Conservation (phyloP, 2,329 filamentous ascomycete genomes). For the Simplicillium sp. region DNA sequence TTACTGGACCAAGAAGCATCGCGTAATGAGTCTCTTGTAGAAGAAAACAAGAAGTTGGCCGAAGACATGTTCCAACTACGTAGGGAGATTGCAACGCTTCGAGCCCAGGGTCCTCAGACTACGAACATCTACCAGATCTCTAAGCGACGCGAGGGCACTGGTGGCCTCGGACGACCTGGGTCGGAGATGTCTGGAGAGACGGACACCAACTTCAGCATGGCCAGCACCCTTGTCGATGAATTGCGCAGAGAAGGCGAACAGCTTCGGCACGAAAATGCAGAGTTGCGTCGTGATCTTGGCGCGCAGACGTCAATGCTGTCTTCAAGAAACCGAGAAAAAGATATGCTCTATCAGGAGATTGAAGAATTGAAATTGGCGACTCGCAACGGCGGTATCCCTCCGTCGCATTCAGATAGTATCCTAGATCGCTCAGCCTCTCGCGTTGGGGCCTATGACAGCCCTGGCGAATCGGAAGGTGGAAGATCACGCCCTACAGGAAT, state of each 20-base stretch:
- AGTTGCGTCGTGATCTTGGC: constrained; percentile 82
- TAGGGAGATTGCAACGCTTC: constrained; percentile 38
- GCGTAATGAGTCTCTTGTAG: constrained; percentile 79
- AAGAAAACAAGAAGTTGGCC: constrained; percentile 74
- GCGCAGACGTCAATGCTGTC: constrained; percentile 97
- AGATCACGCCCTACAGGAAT: constrained; percentile 51
- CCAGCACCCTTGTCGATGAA: constrained; percentile 68
- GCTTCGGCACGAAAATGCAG: constrained; percentile 83
- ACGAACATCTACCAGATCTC: constrained; percentile 59
- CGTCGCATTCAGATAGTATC: constrained; percentile 74
- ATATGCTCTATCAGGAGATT: constrained; percentile 91
- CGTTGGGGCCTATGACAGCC: constrained; percentile 57
- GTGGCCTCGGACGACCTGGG: constrained; percentile 7
- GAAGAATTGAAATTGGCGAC: constrained; percentile 89
- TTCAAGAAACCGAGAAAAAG: constrained; percentile 89
- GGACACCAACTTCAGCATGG: constrained; percentile 43
- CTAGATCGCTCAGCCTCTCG: constrained; percentile 91
- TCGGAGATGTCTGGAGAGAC: constrained; percentile 41
- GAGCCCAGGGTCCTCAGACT: constrained; percentile 40
- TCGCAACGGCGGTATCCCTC: constrained; percentile 60
- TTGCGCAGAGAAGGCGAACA: constrained; percentile 60
- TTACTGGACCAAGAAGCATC: constrained; percentile 86
- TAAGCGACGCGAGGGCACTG: constrained; percentile 40
- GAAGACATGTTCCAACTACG: constrained; percentile 74
- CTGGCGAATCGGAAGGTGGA: constrained; percentile 65